Base-by-base conservation (phyloP, 2,329 filamentous ascomycete species). In the Colletotrichum spaethianum region DNA sequence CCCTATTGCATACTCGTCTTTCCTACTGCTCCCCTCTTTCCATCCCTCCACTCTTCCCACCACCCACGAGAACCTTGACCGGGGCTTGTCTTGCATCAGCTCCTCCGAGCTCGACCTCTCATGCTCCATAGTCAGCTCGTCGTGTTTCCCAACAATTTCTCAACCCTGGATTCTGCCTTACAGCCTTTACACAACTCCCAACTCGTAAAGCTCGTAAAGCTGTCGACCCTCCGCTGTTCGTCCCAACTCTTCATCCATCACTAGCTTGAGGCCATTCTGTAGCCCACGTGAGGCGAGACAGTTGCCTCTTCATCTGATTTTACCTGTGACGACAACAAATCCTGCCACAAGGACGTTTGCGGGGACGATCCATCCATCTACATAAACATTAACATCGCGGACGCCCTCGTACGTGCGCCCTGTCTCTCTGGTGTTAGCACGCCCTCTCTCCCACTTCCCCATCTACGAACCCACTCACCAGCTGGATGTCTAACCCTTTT, bases 241-340 rank as follows among this genome's bases (percentile, higher is more conserved):
- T 72, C 69, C 31, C 23, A 68, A 72, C 60, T 28, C 59, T 59
- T 63, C 53, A 23, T 50, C 55, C 31, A 57, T 40, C 33, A 46
- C 53, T 36, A 50, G 44, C 53, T 63, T 46, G 44, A 64, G 36
- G 52, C 53, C 46, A 36, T 59, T 18, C 42, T 42, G 52, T 38
- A 23, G 57, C 65, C 67, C 64, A 63, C 65, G 57, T 69, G 59
- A 69, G 59, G 40, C 69, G 65, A 72, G 59, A 69, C 69, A 59
- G 28, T 63, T 46, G 4, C 52, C 65, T 53, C 59, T 16, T 72
- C 69, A 52, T 72, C 69, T 55, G 69, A 72, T 63, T 59, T 69
- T 53, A 26, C 8, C 28, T 50, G 69, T 63, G 69, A 63, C 69
- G 65, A 63, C 59, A 16, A 63, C 57, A 42, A 53, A 20, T 23